phyloP scores from a whole-genome alignment of 768 basidiomycete genomes.

The Mycena pura region DNA sequence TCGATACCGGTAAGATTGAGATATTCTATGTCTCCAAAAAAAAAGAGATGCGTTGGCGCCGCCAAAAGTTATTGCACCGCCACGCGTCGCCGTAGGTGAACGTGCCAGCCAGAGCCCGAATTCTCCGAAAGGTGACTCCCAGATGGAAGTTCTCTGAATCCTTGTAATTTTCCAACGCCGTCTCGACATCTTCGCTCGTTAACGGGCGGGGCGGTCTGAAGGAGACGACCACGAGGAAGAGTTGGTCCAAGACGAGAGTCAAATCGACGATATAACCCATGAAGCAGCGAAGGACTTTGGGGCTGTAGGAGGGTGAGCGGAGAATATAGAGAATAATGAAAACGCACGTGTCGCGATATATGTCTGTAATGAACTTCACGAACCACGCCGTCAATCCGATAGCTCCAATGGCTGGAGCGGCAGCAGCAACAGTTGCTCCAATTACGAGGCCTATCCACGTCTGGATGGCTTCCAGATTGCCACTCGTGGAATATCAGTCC shows the following conservation, averaged over 20 bases:
- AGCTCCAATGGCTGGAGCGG: background rate
- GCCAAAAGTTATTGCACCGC: too few relatives aligned
- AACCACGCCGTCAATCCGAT: background rate
- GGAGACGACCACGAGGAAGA: background rate
- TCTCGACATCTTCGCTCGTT: background rate
- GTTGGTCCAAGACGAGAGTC: slow-evolving; percentile 11
- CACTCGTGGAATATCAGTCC: background rate
- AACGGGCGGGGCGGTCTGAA: background rate
- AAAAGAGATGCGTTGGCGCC: too few relatives aligned
- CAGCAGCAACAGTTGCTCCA: background rate
- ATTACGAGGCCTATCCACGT: background rate
- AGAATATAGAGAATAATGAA: background rate
- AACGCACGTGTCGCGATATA: background rate
- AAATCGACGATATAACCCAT: slow-evolving; percentile 11
- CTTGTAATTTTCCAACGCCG: background rate
- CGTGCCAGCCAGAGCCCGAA: too few relatives aligned
- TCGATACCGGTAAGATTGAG: too few relatives aligned
- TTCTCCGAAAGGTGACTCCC: too few relatives aligned
- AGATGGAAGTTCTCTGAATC: too few relatives aligned
- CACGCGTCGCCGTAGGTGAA: too few relatives aligned
- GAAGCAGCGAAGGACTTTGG: slow-evolving; percentile 3
- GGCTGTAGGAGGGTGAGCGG: background rate
- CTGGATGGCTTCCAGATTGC: background rate
- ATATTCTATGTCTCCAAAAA: too few relatives aligned
- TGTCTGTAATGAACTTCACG: background rate